Base-by-base conservation (phyloP, 331 rosid genomes). In the Ulmus americana region DNA sequence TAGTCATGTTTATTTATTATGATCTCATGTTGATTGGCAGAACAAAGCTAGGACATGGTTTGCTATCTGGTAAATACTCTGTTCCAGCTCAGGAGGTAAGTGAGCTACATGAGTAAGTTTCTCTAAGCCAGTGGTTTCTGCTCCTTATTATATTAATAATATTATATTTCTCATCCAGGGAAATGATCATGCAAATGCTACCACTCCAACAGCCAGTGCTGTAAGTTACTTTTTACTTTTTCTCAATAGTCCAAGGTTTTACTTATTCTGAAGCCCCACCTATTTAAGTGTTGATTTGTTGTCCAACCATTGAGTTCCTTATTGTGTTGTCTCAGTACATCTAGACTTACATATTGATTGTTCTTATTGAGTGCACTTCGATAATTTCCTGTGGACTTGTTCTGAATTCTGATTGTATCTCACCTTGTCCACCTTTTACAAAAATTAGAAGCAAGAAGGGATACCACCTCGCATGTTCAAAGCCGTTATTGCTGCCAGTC, bases 381-480 rank as follows among this genome's bases (percentile, higher is more conserved):
- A 67, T 53, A 67, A 59, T 42, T 69, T 59, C 51, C 53, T 65
- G 15, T 43, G 72, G 59, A 67, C 57, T 63, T 15, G 16, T 66
- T 60, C 67, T 45, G 15, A 63, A 10, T 28, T 28, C 35, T 28
- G 35, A 28, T 22, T 61, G 39, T 73, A 15, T 57, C 48, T 68
- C 47, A 14, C 48, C 73, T 35, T 59, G 46, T 62, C 59, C 43
- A 40, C 51, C 55, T 5, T 54, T 22, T 68, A 38, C 68, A 61
- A 75, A 68, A 57, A 67, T 59, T 71, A 94, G 97, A 88, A 79
- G 68, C 97, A 87, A 74, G 84, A 82, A 79, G 97, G 99, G 57
- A 84, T 94, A 79, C 90, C 85, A 40, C 97, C 99, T 43, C 86
- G 83, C 0, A 94, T 94, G 97, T 90, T 94, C 81, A 94, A 94